Conservation (phyloP, 805 yeast species). For the Candida chilensis region DNA sequence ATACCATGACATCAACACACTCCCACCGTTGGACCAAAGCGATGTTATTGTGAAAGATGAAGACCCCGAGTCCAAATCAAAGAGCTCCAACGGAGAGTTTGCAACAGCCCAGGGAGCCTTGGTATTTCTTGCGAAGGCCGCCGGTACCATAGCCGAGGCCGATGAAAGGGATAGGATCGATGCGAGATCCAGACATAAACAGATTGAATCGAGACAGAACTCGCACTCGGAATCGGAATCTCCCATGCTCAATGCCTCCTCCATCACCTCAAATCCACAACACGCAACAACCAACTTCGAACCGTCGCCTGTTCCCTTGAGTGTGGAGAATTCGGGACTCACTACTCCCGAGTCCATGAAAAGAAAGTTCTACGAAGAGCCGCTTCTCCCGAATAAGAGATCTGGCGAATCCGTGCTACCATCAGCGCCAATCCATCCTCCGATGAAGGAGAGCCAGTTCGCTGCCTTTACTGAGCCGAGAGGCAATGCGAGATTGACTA, state of each 20-base stretch:
- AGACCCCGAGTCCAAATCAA: not conserved
- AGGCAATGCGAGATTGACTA: constrained; percentile 15
- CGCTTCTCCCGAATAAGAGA: too few relatives aligned
- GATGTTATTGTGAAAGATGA: not conserved
- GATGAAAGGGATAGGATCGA: constrained; percentile 55
- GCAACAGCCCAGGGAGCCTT: constrained; percentile 44
- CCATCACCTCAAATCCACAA: too few relatives aligned
- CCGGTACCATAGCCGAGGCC: constrained; percentile 65
- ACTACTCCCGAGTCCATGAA: too few relatives aligned
- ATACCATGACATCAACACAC: too few relatives aligned
- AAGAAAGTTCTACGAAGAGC: too few relatives aligned
- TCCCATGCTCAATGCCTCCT: not conserved
- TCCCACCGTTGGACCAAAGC: too few relatives aligned
- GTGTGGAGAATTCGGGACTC: too few relatives aligned
- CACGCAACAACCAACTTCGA: too few relatives aligned
- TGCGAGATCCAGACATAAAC: constrained; percentile 39
- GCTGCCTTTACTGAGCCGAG: not conserved
- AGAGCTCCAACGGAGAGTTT: not conserved
- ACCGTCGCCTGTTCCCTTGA: too few relatives aligned
- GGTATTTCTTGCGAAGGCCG: constrained; percentile 68
- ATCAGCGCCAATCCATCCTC: too few relatives aligned
- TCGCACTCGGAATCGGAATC: not conserved
- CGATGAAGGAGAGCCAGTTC: too few relatives aligned
- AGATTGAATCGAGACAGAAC: constrained; percentile 23
- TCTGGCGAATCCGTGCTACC: too few relatives aligned